Conservation (phyloP, 495 filamentous ascomycete genomes). For the Penicillium bovifimosum region DNA sequence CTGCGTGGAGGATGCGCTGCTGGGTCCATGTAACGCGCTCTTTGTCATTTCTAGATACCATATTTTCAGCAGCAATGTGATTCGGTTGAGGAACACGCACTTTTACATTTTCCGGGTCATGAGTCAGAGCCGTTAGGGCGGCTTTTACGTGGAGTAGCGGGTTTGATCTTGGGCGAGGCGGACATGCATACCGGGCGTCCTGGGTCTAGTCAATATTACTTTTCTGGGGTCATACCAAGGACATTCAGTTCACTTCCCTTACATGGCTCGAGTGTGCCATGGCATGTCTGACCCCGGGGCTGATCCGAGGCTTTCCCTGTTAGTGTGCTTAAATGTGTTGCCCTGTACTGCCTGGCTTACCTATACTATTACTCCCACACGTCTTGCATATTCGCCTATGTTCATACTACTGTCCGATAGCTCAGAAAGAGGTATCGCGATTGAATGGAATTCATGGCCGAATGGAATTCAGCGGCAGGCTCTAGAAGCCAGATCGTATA, state of each 20-base stretch:
- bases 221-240: background rate
- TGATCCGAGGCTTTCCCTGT: no score
- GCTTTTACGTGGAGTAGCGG: background rate
- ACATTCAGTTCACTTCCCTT: background rate
- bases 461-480: no score
- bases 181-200: background rate
- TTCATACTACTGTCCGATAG: no score
- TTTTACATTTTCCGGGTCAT: background rate
- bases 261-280: background rate
- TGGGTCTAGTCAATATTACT: background rate
- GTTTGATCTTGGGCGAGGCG: background rate
- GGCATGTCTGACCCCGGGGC: no score
- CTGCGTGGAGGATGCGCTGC: constrained; percentile 63
- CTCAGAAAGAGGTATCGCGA: no score
- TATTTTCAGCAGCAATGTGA: constrained; percentile 16
- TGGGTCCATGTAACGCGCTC: constrained; percentile 11
- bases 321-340: no score
- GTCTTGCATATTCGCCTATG: no score
- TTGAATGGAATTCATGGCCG: no score
- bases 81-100: background rate
- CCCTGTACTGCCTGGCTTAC: no score
- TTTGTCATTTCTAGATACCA: constrained; percentile 23
- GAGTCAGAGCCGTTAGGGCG: no score
- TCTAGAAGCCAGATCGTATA: no score
- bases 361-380: no score